Conservation (phyloP, 228 moss, liverwort and hornwort genomes). For the Sphagnum fallax region DNA sequence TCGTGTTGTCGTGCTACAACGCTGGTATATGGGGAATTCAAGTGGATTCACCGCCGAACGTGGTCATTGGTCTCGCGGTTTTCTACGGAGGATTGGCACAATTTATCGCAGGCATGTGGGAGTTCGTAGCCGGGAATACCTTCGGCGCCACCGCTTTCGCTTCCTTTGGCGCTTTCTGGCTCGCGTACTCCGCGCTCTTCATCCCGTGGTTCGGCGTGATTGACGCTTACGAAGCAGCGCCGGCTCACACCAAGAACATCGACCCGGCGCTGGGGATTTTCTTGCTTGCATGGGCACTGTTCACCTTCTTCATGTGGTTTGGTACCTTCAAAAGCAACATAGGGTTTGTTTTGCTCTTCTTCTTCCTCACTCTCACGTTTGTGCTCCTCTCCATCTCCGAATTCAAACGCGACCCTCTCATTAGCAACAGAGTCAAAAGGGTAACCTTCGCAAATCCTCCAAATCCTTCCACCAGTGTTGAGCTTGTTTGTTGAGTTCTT, state of each 20-base stretch:
- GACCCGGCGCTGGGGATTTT: conserved; percentile 43
- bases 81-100: conserved; percentile 60
- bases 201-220: conserved; percentile 49
- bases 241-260: conserved; percentile 12
- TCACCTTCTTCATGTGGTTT: conserved; percentile 62
- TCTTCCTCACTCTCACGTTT: conserved; percentile 41
- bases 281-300: conserved; percentile 52
- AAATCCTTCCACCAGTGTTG: not conserved
- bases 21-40: conserved; percentile 40
- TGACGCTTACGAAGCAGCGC: conserved; percentile 12
- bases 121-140: conserved; percentile 47
- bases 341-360: conserved; percentile 47
- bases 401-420: not conserved
- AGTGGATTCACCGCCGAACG: conserved; percentile 27
- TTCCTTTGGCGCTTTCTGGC: conserved; percentile 65
- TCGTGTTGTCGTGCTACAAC: conserved; percentile 66
- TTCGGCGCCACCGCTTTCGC: conserved; percentile 66
- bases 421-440: not conserved
- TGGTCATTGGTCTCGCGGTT: conserved; percentile 41
- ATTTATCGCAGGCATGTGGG: conserved; percentile 72
- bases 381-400: conserved; percentile 30
- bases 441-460: not conserved
- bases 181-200: conserved; percentile 45
- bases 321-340: conserved; percentile 56
- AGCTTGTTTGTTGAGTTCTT: too few relatives aligned